Evolutionary conservation across 192 early-diverging fungal genomes (phyloP).

Genomic region (Podila horticola): DNA sequence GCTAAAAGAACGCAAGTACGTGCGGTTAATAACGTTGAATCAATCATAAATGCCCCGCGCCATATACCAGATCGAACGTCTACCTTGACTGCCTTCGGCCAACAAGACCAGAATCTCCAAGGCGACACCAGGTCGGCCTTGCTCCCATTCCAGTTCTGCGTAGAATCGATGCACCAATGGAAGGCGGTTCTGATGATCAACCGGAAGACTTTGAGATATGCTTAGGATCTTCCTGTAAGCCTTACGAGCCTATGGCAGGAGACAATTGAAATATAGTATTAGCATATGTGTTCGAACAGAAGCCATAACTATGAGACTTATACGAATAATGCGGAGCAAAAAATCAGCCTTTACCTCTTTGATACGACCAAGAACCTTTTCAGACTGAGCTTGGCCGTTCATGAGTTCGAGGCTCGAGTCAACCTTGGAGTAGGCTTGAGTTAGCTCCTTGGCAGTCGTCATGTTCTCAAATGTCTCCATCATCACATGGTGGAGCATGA

Average conservation of each 20-base stretch:
- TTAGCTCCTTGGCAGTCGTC: constrained; percentile 40
- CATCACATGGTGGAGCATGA: constrained; percentile 54
- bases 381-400: constrained; percentile 67
- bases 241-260: constrained; percentile 53
- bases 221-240: constrained; percentile 57
- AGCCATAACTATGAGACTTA: too few species aligned
- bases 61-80: background rate
- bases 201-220: constrained; percentile 50
- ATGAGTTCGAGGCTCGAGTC: constrained; percentile 56
- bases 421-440: background rate
- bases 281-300: background rate
- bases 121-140: constrained; percentile 54
- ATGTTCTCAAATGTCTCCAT: constrained; percentile 52
- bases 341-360: constrained; percentile 51
- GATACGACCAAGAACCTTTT: constrained; percentile 53
- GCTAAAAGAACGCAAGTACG: background rate
- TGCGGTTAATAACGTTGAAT: background rate
- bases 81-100: constrained; percentile 33
- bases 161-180: constrained; percentile 59
- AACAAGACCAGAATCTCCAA: constrained; percentile 56
- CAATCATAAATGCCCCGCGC: background rate
- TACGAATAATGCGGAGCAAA: background rate
- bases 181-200: constrained; percentile 30
- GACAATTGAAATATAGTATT: background rate
- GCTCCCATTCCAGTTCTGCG: constrained; percentile 63